Percentiles rank a stretch among this genome's conserved stretches.
Conservation (phyloP, 805 yeast genomes). For the Wickerhamiella spandovensis region DNA sequence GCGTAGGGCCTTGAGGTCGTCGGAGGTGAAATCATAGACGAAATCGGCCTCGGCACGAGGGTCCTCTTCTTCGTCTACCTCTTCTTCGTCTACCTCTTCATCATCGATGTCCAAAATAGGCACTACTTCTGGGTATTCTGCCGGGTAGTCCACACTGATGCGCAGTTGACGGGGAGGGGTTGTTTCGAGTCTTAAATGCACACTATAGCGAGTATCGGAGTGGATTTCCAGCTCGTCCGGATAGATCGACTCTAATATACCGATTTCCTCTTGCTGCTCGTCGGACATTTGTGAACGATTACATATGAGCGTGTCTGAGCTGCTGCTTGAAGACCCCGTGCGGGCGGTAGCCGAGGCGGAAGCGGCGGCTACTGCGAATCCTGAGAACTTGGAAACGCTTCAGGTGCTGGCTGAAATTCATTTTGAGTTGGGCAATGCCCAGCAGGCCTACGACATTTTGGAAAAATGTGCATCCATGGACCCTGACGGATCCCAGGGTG, state of each 20-base stretch:
- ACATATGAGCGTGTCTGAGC: not conserved
- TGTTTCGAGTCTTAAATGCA: constrained; percentile 56
- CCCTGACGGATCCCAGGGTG: constrained; percentile 48
- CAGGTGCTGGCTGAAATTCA: constrained; percentile 55
- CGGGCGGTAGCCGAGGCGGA: constrained; percentile 38
- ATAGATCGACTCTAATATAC: constrained; percentile 78
- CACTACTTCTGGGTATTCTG: constrained; percentile 65
- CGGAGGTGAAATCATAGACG: constrained; percentile 34
- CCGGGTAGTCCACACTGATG: constrained; percentile 60
- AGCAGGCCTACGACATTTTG: constrained; percentile 57
- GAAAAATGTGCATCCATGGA: constrained; percentile 53
- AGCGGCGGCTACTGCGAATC: constrained; percentile 21
- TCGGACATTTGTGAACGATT: constrained; percentile 46
- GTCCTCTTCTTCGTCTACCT: constrained; percentile 37
- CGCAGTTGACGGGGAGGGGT: constrained; percentile 43
- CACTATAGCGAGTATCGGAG: constrained; percentile 38
- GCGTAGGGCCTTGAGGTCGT: constrained; percentile 20
- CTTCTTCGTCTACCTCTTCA: constrained; percentile 30
- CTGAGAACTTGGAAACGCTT: constrained; percentile 29
- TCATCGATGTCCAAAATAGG: constrained; percentile 30
- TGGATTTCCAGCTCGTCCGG: constrained; percentile 68
- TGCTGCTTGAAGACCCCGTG: constrained; percentile 36
- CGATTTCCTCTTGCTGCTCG: constrained; percentile 83
- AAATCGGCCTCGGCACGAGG: constrained; percentile 24
- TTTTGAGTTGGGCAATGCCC: constrained; percentile 69